Evolutionary conservation across 768 basidiomycete species (phyloP), one percentile per base, ranked within the genome.

Genomic region (Suillus subluteus): DNA sequence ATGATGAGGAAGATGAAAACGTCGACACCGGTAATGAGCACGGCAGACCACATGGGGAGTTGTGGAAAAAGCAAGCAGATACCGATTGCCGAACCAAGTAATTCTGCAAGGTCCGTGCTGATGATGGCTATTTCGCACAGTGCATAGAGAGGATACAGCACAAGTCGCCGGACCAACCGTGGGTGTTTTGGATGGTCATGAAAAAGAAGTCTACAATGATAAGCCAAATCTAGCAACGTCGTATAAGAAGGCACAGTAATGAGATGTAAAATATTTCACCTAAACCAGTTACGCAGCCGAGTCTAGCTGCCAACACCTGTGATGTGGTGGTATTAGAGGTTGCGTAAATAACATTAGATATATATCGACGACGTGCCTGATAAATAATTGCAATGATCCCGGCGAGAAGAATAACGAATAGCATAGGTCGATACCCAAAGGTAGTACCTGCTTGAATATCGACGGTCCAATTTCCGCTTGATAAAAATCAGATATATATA

Each of bases 21-120:
- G 63, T 87, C 86, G 23, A 73, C 66, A 0, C 82, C 81, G 16
- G 86, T 87, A 41, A 87, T 68, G 54, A 86, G 78, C 11, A 86
- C 84, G 43, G 79, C 81, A 1, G 75, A 82, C 79, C 81, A 86
- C 12, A 86, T 73, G 6, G 86, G 85, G 13, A 87, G 74, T 21
- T 66, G 69, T 2, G 86, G 86, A 63, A 86, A 81, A 50, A 87
- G 75, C 71, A 90, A 73, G 66, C 81, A 81, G 64, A 90, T 75
- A 4, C 84, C 88, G 41, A 88, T 88, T 13, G 88, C 88, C 23
- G 82, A 84, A 0, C 88, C 88, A 1, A 90, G 76, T 6, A 90
- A 78, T 68, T 90, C 88, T 15, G 87, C 87, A 30, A 88, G 74
- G 73, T 87, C 87, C 18, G 87, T 87, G 41, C 80, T 82, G 65